These are phyloP conservation scores for Botrytis pseudocinerea DNA, from an alignment of 2,329 filamentous ascomycete genomes.

Conservation along the genomic window DNA sequence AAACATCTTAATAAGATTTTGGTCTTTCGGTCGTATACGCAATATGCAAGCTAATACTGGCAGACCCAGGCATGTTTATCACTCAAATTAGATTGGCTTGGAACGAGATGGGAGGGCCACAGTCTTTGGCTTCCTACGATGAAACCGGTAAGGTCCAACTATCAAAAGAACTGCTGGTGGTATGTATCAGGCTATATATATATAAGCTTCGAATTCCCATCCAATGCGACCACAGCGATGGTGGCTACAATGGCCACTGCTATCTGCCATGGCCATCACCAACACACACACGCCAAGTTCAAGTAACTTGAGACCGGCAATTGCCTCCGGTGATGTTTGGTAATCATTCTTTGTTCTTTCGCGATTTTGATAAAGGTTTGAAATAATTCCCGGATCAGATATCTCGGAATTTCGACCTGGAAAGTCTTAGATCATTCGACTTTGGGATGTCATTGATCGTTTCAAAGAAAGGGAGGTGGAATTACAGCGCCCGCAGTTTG, in stretches of 20 bases:
- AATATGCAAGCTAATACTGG: not conserved
- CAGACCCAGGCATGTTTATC: not conserved
- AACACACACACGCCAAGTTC: conserved; percentile 9
- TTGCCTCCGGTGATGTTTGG: not conserved
- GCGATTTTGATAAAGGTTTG: not conserved
- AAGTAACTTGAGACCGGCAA: not conserved
- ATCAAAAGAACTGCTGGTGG: not conserved
- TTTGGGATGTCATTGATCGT: not conserved
- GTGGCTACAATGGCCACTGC: not conserved
- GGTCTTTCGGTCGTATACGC: not conserved
- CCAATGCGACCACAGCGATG: not conserved
- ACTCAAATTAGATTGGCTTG: not conserved
- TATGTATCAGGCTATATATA: not conserved
- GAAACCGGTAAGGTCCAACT: not conserved
- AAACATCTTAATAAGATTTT: not conserved
- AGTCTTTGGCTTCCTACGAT: not conserved
- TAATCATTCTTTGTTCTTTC: conserved; percentile 7
- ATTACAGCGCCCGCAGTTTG: not conserved
- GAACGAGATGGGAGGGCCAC: not conserved
- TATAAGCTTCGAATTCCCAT: not conserved
- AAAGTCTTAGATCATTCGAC: not conserved
- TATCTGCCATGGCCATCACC: conserved; percentile 2
- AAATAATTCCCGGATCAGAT: not conserved
- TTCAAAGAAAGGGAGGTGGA: not conserved
- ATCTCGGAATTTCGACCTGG: not conserved